Evolutionary conservation across 257 asterid species (phyloP), one percentile per base, ranked within the genome.

Genomic region (Orobanche coerulescens): DNA sequence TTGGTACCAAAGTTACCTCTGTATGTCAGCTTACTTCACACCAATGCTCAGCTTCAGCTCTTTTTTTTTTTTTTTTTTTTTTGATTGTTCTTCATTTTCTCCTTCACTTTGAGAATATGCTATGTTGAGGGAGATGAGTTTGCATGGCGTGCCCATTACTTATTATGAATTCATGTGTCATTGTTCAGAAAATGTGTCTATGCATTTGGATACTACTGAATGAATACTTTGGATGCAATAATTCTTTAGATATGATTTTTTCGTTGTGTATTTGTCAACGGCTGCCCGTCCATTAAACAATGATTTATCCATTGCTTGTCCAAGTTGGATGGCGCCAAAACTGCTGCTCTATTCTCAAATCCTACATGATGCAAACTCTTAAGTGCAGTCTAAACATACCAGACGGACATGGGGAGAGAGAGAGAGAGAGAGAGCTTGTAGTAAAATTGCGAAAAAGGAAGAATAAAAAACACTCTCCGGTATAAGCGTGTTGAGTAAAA

Each of bases 21-120:
- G 64, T 68, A 65, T 57, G 52, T 66, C 44, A 60, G 80, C 53
- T 55, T 65, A 61, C 71, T 49, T 40, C 42, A 61, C 61, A 53
- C 58, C 13, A n/a, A 10, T 10, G 28, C 54, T 18, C 54, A 20
- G 54, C n/a, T 19, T 47, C 50, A 36, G 61, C 61, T 52, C 24
- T 49, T 30, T 40, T 65, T 63, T 37, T 44, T 37, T 51, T 75
- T 34, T 28, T 60, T 50, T 31, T 54, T 11, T 20, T 24, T 75
- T 34, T 28, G 57, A 47, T 31, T 54, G 8, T 20, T 24, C 16
- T 65, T 18, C 42, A 34, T 7, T 34, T 47, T 13, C 6, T 13
- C 23, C 48, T 42, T 25, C 3, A 5, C 26, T 23, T 39, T 49
- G 31, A 39, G 61, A 16, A 37, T 39, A 34, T 74, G 49, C 9